Conservation (phyloP, 2,329 filamentous ascomycete genomes). For the Nemania diffusa region DNA sequence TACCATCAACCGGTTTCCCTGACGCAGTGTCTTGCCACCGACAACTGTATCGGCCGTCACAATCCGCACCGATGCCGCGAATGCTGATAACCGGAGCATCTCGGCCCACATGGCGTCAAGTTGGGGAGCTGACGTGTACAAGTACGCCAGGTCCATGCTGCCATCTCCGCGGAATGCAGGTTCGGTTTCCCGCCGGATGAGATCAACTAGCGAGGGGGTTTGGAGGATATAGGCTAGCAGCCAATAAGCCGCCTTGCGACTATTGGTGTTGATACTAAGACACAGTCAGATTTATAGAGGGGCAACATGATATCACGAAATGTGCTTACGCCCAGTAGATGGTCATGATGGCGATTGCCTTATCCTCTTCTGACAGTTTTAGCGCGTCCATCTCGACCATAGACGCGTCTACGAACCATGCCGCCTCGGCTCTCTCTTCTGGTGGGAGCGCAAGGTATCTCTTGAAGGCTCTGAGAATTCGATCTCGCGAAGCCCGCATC, state of each 20-base stretch:
- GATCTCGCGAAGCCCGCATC: background rate
- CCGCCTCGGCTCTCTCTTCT: background rate
- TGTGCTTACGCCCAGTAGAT: background rate
- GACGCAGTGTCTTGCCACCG: background rate
- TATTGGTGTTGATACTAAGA: constrained; percentile 16
- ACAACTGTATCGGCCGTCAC: background rate
- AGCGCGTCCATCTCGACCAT: background rate
- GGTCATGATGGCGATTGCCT: background rate
- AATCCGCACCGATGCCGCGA: background rate
- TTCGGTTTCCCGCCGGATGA: background rate
- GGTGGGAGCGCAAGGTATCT: background rate
- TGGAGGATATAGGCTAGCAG: background rate
- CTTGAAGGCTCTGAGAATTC: background rate
- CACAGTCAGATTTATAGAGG: too few relatives aligned
- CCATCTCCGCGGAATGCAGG: background rate
- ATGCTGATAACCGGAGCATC: background rate
- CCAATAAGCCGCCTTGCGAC: constrained; percentile 3
- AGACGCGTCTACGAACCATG: background rate
- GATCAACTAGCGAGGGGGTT: background rate
- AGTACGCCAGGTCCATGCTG: background rate
- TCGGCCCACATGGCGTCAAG: background rate
- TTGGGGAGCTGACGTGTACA: background rate
- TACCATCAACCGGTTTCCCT: background rate
- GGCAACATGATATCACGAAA: background rate
- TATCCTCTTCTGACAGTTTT: background rate